Evolutionary conservation across 305 asterid genomes (phyloP).

Genomic region (Lippia alba): DNA sequence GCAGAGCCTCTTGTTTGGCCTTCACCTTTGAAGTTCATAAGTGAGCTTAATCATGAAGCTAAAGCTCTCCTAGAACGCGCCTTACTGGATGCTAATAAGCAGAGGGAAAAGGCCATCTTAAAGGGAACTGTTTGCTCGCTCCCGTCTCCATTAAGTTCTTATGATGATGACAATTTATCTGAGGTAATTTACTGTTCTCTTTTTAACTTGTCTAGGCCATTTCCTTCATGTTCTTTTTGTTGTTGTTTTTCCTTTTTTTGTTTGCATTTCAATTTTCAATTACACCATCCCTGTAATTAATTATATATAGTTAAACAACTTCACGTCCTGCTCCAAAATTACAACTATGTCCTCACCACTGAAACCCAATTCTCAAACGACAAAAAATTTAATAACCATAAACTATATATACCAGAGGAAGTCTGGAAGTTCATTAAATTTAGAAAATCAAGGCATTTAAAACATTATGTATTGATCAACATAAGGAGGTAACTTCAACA

Average conservation of each 20-base stretch:
- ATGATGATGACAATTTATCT: constrained; percentile 63
- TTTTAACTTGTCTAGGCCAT: background rate
- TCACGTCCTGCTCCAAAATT: background rate
- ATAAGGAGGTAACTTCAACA: background rate
- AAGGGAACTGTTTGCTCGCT: constrained; percentile 62
- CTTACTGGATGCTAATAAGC: constrained; percentile 80
- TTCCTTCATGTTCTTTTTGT: constrained; percentile 1
- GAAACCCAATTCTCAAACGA: too few species aligned
- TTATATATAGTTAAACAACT: background rate
- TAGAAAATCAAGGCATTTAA: background rate
- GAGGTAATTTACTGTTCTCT: constrained; percentile 58
- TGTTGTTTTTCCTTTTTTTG: background rate
- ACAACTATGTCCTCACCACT: background rate
- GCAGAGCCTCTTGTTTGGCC: constrained; percentile 99
- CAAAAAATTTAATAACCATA: background rate
- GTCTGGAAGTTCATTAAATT: background rate
- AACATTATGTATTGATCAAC: background rate
- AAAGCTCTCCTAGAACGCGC: constrained; percentile 80
- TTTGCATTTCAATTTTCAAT: background rate
- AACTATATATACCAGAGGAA: background rate
- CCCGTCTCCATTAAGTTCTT: constrained; percentile 72
- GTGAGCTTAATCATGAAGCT: constrained; percentile 87
- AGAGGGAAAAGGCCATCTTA: constrained; percentile 76
- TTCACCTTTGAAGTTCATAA: constrained; percentile 84
- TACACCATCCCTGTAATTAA: background rate